These are phyloP conservation scores for Zostera marina DNA, from an alignment of 116 monocot species.

Conservation along the genomic window DNA sequence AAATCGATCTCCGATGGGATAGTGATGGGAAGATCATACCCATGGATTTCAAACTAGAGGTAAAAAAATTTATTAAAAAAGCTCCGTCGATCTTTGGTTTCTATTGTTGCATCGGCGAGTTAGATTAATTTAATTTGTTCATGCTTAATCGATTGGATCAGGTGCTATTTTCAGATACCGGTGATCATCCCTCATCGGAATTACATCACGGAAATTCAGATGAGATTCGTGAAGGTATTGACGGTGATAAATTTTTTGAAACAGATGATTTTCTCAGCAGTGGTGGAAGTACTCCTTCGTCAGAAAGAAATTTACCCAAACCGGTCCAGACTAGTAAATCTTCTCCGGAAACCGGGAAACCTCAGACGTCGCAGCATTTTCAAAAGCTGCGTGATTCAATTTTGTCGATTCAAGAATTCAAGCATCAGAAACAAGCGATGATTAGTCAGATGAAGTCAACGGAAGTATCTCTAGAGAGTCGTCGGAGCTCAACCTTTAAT, in stretches of 20 bases:
- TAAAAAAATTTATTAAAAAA: conserved; percentile 26
- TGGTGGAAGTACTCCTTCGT: conserved; percentile 25
- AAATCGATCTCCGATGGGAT: conserved; percentile 59
- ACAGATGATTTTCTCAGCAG: conserved; percentile 69
- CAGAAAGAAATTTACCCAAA: background rate
- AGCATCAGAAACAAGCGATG: conserved; percentile 11
- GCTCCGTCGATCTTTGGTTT: conserved; percentile 2
- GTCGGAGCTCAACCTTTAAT: conserved; percentile 9
- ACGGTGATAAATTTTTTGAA: conserved; percentile 83
- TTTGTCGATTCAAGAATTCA: conserved; percentile 6
- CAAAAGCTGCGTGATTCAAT: conserved; percentile 6
- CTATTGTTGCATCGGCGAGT: conserved; percentile 11
- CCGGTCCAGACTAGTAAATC: conserved; percentile 7
- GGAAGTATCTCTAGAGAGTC: conserved; percentile 9
- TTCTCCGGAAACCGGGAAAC: conserved; percentile 5
- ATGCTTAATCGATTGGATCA: conserved; percentile 36
- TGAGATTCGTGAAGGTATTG: conserved; percentile 32
- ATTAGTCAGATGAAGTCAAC: background rate
- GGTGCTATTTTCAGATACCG: conserved; percentile 79
- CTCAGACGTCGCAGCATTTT: conserved; percentile 1
- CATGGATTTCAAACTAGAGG: conserved; percentile 79
- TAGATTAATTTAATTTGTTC: conserved; percentile 1
- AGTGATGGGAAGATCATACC: conserved; percentile 32
- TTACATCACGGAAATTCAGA: conserved; percentile 13
- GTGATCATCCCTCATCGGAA: conserved; percentile 27